Evolutionary conservation across 805 yeast species (phyloP).

Genomic region (Deakozyma indianensis): DNA sequence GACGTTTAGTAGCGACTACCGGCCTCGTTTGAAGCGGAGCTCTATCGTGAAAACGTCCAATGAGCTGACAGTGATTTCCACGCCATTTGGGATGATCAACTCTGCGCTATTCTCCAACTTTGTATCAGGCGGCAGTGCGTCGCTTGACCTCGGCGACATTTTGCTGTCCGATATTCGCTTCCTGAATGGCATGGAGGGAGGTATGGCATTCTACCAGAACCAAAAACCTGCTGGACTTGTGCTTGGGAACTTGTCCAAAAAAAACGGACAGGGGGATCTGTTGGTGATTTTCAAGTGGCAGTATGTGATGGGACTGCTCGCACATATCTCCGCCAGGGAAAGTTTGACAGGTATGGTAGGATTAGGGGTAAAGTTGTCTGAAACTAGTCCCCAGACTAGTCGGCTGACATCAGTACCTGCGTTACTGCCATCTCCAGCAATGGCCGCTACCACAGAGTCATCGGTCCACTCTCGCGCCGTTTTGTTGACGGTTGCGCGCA

Average conservation of each 20-base stretch:
- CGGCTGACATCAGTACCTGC: neutral
- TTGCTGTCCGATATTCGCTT: slow-evolving; percentile 18
- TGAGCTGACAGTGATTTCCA: neutral
- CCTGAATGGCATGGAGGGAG: slow-evolving; percentile 25
- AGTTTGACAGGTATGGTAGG: slow-evolving; percentile 5
- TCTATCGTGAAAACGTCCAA: neutral
- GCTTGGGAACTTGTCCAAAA: slow-evolving; percentile 15
- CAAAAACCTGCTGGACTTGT: slow-evolving; percentile 16
- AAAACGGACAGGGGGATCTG: slow-evolving; percentile 20
- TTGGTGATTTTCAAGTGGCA: slow-evolving; percentile 18
- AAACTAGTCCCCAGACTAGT: neutral
- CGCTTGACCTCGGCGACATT: slow-evolving; percentile 6
- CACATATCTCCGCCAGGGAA: slow-evolving; percentile 17
- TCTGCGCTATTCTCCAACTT: slow-evolving; percentile 21
- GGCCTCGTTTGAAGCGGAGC: neutral
- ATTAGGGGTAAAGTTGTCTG: neutral
- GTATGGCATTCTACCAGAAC: slow-evolving; percentile 8
- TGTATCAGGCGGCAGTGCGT: slow-evolving; percentile 15
- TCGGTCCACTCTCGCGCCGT: slow-evolving; percentile 8
- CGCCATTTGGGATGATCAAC: slow-evolving; percentile 22
- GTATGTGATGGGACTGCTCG: slow-evolving; percentile 6
- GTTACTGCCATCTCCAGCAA: neutral
- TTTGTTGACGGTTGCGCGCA: slow-evolving; percentile 6
- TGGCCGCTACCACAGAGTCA: neutral
- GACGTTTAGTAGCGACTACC: neutral